Evolutionary conservation across 352 stramenopile species (phyloP).

Genomic region (Phytophthora ohioensis): DNA sequence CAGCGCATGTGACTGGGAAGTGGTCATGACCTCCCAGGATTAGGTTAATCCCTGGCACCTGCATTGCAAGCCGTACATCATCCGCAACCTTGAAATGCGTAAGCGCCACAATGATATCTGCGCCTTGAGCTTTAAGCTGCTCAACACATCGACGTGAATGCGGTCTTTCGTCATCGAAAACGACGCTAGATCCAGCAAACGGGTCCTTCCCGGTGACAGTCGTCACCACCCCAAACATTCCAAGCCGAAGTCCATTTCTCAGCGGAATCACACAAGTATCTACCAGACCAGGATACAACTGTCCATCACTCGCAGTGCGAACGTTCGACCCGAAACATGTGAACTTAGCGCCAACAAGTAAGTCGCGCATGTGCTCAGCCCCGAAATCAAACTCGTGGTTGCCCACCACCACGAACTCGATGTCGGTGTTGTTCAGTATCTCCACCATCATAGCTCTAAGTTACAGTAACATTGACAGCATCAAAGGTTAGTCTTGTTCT

Average conservation of each 20-base stretch:
- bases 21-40: conserved; percentile 94
- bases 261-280: conserved; percentile 51
- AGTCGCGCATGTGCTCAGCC: conserved; percentile 41
- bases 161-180: conserved; percentile 60
- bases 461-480: conserved; percentile 10
- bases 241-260: conserved; percentile 50
- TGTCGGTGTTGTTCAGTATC: conserved; percentile 57
- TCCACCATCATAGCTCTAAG: conserved; percentile 70
- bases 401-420: conserved; percentile 76
- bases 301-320: conserved; percentile 32
- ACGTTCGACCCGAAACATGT: conserved; percentile 72
- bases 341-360: conserved; percentile 56
- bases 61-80: conserved; percentile 67
- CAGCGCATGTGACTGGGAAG: conserved; percentile 71
- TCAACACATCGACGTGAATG: conserved; percentile 65
- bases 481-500: not conserved
- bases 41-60: conserved; percentile 72
- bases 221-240: conserved; percentile 70
- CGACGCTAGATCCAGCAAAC: conserved; percentile 53
- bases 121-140: conserved; percentile 52
- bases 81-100: conserved; percentile 79
- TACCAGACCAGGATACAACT: conserved; percentile 48
- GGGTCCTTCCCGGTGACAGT: conserved; percentile 58
- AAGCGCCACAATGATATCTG: conserved; percentile 80
- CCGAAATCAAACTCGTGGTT: conserved; percentile 88